phyloP scores from a whole-genome alignment of 768 basidiomycete genomes.

The Mycena polygramma region DNA sequence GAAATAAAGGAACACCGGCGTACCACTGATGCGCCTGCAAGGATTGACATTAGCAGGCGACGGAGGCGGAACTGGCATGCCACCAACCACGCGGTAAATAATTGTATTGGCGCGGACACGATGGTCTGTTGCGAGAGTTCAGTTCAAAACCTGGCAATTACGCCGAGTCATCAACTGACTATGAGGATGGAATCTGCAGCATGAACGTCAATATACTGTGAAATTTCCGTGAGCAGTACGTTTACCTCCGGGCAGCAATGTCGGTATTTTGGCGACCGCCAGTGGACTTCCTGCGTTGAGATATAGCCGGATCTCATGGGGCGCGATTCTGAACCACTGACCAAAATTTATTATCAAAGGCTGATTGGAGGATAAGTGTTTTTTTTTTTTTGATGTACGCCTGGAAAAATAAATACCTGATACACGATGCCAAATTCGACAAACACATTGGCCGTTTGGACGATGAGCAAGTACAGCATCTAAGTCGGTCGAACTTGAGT shows the following conservation, averaged over 20 bases:
- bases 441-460: slow-evolving; percentile 21
- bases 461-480: slow-evolving; percentile 31
- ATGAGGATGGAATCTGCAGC: slow-evolving; percentile 24
- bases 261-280: background rate
- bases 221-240: background rate
- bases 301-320: background rate
- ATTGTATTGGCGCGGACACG: slow-evolving; percentile 28
- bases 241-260: slow-evolving; percentile 21
- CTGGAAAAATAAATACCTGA: slow-evolving; percentile 20
- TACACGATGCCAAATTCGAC: slow-evolving; percentile 27
- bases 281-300: background rate
- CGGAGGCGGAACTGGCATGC: no score
- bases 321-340: background rate
- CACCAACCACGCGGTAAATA: slow-evolving; percentile 21
- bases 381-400: no score
- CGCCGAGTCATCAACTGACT: background rate
- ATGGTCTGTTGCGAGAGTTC: slow-evolving; percentile 3
- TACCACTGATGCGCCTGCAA: slow-evolving; percentile 20
- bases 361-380: no score
- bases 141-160: background rate
- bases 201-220: background rate
- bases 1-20: background rate
- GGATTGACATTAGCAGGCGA: no score
- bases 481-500: background rate
- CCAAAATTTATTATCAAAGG: slow-evolving; percentile 6